These are phyloP conservation scores for Cadophora gregata DNA, from an alignment of 2,329 filamentous ascomycete genomes.

Conservation along the genomic window DNA sequence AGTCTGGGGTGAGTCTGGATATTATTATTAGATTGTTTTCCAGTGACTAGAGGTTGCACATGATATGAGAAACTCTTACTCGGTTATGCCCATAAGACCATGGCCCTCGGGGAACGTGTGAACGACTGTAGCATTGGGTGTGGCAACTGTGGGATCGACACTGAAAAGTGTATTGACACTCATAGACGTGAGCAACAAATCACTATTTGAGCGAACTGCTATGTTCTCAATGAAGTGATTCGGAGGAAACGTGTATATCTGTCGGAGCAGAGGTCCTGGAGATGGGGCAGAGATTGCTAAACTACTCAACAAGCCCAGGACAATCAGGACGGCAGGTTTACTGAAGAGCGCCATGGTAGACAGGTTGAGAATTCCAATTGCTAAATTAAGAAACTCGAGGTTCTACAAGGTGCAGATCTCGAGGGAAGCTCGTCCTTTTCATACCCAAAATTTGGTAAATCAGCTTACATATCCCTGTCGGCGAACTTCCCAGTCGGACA, in stretches of 20 bases:
- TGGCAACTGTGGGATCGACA: conserved; percentile 36
- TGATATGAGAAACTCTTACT: conserved; percentile 23
- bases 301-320: neutral
- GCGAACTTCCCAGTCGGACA: conserved; percentile 4
- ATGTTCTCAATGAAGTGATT: conserved; percentile 33
- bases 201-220: conserved; percentile 56
- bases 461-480: conserved; percentile 12
- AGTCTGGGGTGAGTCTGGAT: conserved; percentile 25
- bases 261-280: conserved; percentile 10
- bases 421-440: neutral
- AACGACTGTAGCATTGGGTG: conserved; percentile 37
- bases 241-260: conserved; percentile 25
- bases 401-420: too few species aligned
- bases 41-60: neutral
- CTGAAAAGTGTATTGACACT: conserved; percentile 33
- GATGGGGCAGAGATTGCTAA: neutral
- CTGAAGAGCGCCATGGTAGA: neutral
- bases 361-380: neutral
- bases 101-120: conserved; percentile 41
- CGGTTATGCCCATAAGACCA: conserved; percentile 45
- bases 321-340: neutral
- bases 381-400: neutral
- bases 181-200: conserved; percentile 50
- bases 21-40: neutral
- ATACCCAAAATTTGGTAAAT: conserved; percentile 14